Evolutionary conservation across 1,139 yeast genomes (phyloP), one percentile per base, ranked within the genome.

Genomic region (Magnusiomyces paraingens): DNA sequence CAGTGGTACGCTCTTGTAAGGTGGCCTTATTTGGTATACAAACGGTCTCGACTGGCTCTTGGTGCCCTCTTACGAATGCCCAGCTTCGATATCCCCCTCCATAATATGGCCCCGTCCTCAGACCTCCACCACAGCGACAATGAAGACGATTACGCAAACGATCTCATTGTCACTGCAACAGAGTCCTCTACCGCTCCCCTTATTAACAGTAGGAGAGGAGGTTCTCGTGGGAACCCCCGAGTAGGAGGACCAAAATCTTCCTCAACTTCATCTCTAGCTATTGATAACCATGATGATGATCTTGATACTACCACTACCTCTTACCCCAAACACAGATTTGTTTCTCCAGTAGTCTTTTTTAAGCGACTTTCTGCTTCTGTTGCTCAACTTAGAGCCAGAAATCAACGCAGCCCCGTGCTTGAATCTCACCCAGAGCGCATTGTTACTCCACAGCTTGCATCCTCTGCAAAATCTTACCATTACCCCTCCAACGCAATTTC

Each of bases 401-500:
- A 26, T 10, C 43, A 40, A 21, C 43, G 20, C 43, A 40, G 32
- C 32, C 32, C 32, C 8, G 32, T 26, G 32, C 32, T 26, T 26
- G 43, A 10, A n/a, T 15, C 21, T 10, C 43, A 21, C 3, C 18
- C 47, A 39, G 56, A 53, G n/a, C 59, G 62, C 22, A 50, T 42
- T 5, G 51, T 59, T 38, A 51, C 55, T 15, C 55, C 52, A 3
- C 17, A 15, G 14, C 42, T 45, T 10, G 38, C 52, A 12, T 46
- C 59, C 3, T 26, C 54, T 6, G 44, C 52, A 17, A 56, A 58
- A 51, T 52, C 58, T 39, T 66, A 68, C 58, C 49, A 51, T 21
- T 86, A 76, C 65, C 84, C 95, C 1, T 73, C 90, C 15, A 93
- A 93, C 66, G 88, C 94, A 18, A 80, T 94, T 11, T 88, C 96